Percentiles rank a stretch among this genome's conserved stretches.
phyloP scores from a whole-genome alignment of 306 rosid genomes.

The Glycine latifolia region DNA sequence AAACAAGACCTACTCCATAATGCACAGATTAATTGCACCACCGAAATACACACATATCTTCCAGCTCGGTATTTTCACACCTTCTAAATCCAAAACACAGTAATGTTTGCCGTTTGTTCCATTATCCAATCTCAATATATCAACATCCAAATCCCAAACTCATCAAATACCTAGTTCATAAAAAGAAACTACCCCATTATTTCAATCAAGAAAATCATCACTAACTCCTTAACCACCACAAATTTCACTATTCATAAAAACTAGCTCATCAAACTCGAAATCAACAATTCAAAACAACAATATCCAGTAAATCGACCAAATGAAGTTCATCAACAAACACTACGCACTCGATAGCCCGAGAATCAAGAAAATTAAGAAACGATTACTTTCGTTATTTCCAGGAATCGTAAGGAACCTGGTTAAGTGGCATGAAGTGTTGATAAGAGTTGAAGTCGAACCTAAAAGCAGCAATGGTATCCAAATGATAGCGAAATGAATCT shows the following conservation, averaged over 20 bases:
- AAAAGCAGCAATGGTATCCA: background rate
- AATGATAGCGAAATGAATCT: constrained; percentile 3
- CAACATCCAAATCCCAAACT: background rate
- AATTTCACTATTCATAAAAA: background rate
- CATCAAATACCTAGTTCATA: background rate
- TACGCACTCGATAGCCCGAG: background rate
- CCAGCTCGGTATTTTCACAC: background rate
- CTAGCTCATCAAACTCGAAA: constrained; percentile 12
- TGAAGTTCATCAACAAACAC: background rate
- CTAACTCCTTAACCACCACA: background rate
- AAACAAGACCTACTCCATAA: constrained; percentile 3
- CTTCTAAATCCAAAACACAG: background rate
- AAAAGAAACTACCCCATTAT: background rate
- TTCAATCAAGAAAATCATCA: constrained; percentile 10
- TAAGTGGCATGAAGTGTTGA: too few species aligned
- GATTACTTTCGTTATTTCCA: background rate
- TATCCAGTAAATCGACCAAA: background rate
- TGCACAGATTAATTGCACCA: background rate
- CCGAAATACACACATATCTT: background rate
- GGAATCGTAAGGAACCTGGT: background rate
- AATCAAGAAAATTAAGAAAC: background rate
- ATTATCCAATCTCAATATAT: background rate
- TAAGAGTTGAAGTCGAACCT: background rate
- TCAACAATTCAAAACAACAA: background rate
- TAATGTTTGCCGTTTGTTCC: background rate